Conservation (phyloP, 2,329 filamentous ascomycete genomes). For the Podosphaera leucotricha region DNA sequence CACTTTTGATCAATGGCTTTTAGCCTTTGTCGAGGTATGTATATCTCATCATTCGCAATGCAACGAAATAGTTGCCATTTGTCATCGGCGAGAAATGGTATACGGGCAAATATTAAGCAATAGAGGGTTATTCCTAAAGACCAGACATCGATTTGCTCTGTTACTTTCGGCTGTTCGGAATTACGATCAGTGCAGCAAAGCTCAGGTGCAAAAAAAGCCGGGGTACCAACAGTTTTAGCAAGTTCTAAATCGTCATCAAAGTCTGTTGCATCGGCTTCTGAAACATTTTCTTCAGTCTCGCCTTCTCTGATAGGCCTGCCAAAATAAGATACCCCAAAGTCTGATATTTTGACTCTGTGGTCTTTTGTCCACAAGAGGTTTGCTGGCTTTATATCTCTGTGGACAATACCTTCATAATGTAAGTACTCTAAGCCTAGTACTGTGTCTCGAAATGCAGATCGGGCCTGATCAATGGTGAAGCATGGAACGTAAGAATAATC, state of each 20-base stretch:
- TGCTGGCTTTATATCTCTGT: constrained; percentile 69
- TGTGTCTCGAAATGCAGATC: constrained; percentile 74
- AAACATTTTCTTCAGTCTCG: constrained; percentile 48
- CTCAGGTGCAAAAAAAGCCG: constrained; percentile 92
- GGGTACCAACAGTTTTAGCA: constrained; percentile 95
- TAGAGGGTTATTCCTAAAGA: constrained; percentile 90
- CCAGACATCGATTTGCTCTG: constrained; percentile 91
- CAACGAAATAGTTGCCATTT: constrained; percentile 79
- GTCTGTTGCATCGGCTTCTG: constrained; percentile 64
- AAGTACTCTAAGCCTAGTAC: constrained; percentile 85
- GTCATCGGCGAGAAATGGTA: constrained; percentile 79
- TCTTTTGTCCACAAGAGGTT: constrained; percentile 75
- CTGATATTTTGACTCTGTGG: constrained; percentile 85
- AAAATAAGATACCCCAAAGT: constrained; percentile 96
- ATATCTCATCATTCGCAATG: constrained; percentile 81
- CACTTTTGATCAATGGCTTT: constrained; percentile 44
- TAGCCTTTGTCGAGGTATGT: constrained; percentile 64
- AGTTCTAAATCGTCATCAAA: constrained; percentile 84
- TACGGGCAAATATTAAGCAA: constrained; percentile 79
- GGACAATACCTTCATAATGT: constrained; percentile 66
- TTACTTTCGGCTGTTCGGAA: constrained; percentile 49
- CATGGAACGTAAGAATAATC: constrained; percentile 86
- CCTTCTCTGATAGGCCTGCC: constrained; percentile 68
- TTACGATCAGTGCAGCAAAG: constrained; percentile 71
- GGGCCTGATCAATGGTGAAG: constrained; percentile 64